Evolutionary conservation across 2,329 filamentous ascomycete species (phyloP), one percentile per base, ranked within the genome.

Genomic region (Seiridium cupressi): DNA sequence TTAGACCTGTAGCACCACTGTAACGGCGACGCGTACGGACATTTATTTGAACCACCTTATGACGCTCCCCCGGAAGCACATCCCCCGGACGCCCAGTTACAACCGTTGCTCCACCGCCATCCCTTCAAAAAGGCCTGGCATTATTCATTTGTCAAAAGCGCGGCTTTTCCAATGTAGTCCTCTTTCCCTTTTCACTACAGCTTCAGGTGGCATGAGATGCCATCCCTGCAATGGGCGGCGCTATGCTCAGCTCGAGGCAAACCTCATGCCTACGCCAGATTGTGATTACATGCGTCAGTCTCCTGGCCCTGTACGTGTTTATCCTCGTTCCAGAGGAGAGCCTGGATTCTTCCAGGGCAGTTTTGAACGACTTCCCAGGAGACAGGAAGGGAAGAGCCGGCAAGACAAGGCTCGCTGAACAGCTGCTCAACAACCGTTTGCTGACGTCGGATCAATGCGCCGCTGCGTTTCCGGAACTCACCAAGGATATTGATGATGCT

Each of bases 381-480:
- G 31, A 55, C 11, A 7, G 51, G 7, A 48, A 44, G 44, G 34
- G n/a, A 9, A 4, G 13, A 49, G 13, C 53, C 13, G 42, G 40
- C 32, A 18, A 26, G 32, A 53, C 58, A 49, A 40, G 34, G 32
- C 63, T 59, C 1, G 48, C 67, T 1, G 57, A 61, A 1, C 64
- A 64, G 35, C 54, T 69, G 13, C 64, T 75, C 35, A 69, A 72
- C 58, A 74, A 74, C 60, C 73, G 76, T 26, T 74, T 71, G 49
- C 72, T 84, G 51, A 76, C 72, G 10, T 71, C 76, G 34, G 63
- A 73, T 31, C 74, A 83, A 64, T 84, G 82, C 67, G 63, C 66
- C 6, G 65, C 66, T 44, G 65, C 69, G 1, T 84, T 84, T 62
- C 81, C 82, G 1, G 76, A 75, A 2, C 70, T 84, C 18, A 79